Evolutionary conservation across 768 basidiomycete species (phyloP).

Genomic region (Russula olivacea): DNA sequence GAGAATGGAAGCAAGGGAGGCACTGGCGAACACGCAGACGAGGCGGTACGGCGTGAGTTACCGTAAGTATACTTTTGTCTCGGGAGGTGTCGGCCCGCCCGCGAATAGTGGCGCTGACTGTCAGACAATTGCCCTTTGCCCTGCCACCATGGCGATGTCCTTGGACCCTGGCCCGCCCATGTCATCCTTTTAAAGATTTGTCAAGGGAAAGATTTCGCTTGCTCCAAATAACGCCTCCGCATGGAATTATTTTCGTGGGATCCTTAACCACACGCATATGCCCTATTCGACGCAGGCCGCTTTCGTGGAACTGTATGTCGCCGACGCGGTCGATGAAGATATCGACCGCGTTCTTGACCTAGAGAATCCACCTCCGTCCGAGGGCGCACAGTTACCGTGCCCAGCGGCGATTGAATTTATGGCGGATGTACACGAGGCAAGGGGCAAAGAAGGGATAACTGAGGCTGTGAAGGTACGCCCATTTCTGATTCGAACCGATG

Average conservation of each 20-base stretch:
- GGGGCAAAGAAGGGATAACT: conserved; percentile 42
- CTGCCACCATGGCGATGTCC: conserved; percentile 12
- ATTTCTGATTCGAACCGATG: background rate
- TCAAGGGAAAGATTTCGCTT: conserved; percentile 75
- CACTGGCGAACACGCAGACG: conserved; percentile 51
- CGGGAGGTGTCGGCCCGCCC: background rate
- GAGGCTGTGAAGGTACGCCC: conserved; percentile 35
- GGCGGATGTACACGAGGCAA: conserved; percentile 66
- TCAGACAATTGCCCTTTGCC: background rate
- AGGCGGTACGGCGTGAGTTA: conserved; percentile 62
- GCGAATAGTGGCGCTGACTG: background rate
- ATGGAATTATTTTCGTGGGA: conserved; percentile 94
- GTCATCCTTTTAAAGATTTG: conserved; percentile 45
- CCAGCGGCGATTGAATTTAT: conserved; percentile 78
- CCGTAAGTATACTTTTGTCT: conserved; percentile 44
- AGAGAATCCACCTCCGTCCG: conserved; percentile 64
- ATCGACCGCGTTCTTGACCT: conserved; percentile 55
- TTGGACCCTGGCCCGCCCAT: background rate
- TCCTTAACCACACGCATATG: conserved; percentile 56
- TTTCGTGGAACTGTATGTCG: conserved; percentile 64
- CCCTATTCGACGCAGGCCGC: conserved; percentile 50
- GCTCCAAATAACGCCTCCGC: conserved; percentile 92
- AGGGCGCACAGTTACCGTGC: conserved; percentile 67
- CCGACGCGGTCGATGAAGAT: conserved; percentile 26
- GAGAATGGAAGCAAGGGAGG: conserved; percentile 55